phyloP scores from a whole-genome alignment of 306 rosid species.

The Fragaria vesca region DNA sequence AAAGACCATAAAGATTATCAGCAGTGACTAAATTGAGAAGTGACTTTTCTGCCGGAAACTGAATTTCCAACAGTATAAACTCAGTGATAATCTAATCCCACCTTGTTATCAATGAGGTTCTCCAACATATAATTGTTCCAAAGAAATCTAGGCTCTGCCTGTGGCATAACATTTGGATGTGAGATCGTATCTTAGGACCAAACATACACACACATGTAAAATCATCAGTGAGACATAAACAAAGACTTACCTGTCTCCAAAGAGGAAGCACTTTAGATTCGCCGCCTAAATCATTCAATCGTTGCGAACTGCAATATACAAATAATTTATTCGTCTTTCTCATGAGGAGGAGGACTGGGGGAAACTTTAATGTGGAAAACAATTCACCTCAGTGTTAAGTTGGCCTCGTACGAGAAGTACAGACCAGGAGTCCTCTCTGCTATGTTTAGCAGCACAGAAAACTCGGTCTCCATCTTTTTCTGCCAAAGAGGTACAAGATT shows the following conservation, averaged over 20 bases:
- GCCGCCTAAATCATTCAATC: slow-evolving; percentile 70
- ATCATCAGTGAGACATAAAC: slow-evolving; percentile 20
- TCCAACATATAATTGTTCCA: slow-evolving; percentile 97
- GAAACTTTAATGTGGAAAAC: slow-evolving; percentile 23
- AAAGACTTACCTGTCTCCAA: slow-evolving; percentile 83
- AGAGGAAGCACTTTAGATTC: slow-evolving; percentile 90
- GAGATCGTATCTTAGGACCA: slow-evolving; percentile 25
- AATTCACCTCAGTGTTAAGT: slow-evolving; percentile 88
- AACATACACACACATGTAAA: slow-evolving; percentile 16
- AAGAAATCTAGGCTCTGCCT: slow-evolving; percentile 96
- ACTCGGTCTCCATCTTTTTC: slow-evolving; percentile 84
- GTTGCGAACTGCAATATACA: slow-evolving; percentile 61
- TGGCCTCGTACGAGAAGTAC: slow-evolving; percentile 80
- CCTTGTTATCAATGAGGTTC: slow-evolving; percentile 90
- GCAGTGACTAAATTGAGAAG: slow-evolving; percentile 34
- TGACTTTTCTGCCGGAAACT: slow-evolving; percentile 16
- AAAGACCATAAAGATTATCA: slow-evolving; percentile 30
- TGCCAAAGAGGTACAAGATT: slow-evolving; percentile 41
- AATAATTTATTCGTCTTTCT: slow-evolving; percentile 7
- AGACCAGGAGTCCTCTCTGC: slow-evolving; percentile 88
- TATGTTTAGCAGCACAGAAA: slow-evolving; percentile 64
- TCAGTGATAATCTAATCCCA: slow-evolving; percentile 25
- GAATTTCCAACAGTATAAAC: slow-evolving; percentile 22
- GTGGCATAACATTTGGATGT: slow-evolving; percentile 36
- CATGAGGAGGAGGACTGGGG: not conserved